Evolutionary conservation across 192 early-diverging fungal genomes (phyloP).

Genomic region (Entomortierella chlamydospora): DNA sequence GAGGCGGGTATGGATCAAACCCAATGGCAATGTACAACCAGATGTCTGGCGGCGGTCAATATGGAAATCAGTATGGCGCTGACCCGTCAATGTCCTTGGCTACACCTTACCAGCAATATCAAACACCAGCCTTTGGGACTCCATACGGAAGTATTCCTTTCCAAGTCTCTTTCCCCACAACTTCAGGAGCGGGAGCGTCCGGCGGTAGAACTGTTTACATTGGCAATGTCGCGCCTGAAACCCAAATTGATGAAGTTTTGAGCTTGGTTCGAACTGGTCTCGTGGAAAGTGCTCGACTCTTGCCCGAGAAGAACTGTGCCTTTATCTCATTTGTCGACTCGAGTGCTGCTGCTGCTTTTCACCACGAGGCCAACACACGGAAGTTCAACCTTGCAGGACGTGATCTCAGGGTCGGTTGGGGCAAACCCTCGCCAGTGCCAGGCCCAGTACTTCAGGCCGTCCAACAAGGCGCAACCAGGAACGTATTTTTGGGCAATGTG

Average conservation of each 20-base stretch:
- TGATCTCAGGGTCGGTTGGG: conserved; percentile 86
- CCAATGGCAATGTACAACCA: conserved; percentile 60
- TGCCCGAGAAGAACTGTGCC: conserved; percentile 84
- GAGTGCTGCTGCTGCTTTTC: conserved; percentile 71
- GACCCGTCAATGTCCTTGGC: conserved; percentile 30
- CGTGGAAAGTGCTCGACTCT: conserved; percentile 76
- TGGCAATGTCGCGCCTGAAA: conserved; percentile 76
- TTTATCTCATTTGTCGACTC: conserved; percentile 87
- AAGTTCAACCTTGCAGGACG: conserved; percentile 67
- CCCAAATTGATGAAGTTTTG: conserved; percentile 72
- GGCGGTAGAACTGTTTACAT: conserved; percentile 76
- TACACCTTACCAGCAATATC: conserved; percentile 45
- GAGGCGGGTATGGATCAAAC: conserved; percentile 35
- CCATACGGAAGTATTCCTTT: conserved; percentile 26
- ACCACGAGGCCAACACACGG: conserved; percentile 61
- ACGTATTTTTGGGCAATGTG: conserved; percentile 85
- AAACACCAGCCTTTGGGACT: conserved; percentile 26
- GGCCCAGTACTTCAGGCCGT: conserved; percentile 70
- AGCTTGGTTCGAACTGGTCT: conserved; percentile 78
- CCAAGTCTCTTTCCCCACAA: conserved; percentile 41
- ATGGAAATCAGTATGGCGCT: conserved; percentile 33
- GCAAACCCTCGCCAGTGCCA: conserved; percentile 71
- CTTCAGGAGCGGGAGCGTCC: neutral
- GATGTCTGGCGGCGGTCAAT: conserved; percentile 35
- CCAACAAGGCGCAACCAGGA: conserved; percentile 76